Percentiles rank a stretch among this genome's conserved stretches.
These are phyloP conservation scores for Fusarium sterilihyphosum DNA, from an alignment of 2,329 filamentous ascomycete genomes.

Conservation along the genomic window DNA sequence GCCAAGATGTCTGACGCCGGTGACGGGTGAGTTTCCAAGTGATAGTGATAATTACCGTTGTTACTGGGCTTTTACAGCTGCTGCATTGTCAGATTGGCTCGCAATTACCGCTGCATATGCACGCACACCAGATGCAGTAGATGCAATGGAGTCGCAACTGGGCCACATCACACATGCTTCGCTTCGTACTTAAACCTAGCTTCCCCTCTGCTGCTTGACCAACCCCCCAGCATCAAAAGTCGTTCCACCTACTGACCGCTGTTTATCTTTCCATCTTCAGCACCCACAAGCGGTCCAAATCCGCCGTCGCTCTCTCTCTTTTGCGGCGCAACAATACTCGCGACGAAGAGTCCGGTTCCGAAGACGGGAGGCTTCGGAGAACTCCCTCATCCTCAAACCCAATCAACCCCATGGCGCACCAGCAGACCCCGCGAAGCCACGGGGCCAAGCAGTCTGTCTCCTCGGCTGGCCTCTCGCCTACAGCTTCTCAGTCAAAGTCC, in stretches of 20 bases:
- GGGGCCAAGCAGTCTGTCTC: slow-evolving; percentile 58
- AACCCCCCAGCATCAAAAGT: slow-evolving; percentile 35
- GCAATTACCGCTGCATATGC: slow-evolving; percentile 21
- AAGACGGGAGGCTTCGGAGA: slow-evolving; percentile 58
- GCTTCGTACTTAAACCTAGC: slow-evolving; percentile 30
- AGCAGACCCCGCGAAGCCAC: slow-evolving; percentile 53
- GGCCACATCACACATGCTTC: slow-evolving; percentile 34
- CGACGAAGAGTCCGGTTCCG: slow-evolving; percentile 63
- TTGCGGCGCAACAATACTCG: slow-evolving; percentile 62
- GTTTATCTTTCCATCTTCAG: slow-evolving; percentile 39
- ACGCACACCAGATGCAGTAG: slow-evolving; percentile 16
- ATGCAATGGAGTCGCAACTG: slow-evolving; percentile 20
- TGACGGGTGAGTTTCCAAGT: slow-evolving; percentile 36
- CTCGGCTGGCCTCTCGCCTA: slow-evolving; percentile 53
- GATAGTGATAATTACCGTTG: background rate
- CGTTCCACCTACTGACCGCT: slow-evolving; percentile 45
- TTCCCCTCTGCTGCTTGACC: slow-evolving; percentile 23
- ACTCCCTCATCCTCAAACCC: slow-evolving; percentile 45
- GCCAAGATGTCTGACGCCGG: slow-evolving; percentile 42
- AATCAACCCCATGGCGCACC: slow-evolving; percentile 50
- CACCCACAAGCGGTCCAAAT: slow-evolving; percentile 65
- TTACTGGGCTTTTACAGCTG: background rate
- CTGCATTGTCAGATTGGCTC: slow-evolving; percentile 14
- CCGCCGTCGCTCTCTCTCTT: slow-evolving; percentile 61
- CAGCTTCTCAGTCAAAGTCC: slow-evolving; percentile 47